A percentile compares a stretch with the other conserved stretches of the same genome.
Evolutionary conservation across 768 basidiomycete species (phyloP).

Genomic region (Pilatotrama ljubarskyi): DNA sequence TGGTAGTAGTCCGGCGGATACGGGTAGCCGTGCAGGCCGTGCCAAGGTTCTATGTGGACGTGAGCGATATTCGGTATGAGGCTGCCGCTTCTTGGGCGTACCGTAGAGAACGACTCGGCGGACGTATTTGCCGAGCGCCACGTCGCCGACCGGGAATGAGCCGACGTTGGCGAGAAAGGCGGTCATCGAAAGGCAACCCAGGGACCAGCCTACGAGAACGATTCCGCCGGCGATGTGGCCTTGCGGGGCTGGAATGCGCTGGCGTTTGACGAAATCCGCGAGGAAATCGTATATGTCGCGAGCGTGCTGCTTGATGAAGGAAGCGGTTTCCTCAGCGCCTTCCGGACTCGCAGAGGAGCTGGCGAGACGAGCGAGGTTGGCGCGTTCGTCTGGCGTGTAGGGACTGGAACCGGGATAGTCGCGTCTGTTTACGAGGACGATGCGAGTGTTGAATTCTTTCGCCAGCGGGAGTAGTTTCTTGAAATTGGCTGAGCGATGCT

Average conservation of each 20-base stretch:
- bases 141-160: not conserved
- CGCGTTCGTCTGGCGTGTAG: constrained; percentile 4
- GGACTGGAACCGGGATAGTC: constrained; percentile 28
- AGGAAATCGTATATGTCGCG: constrained; percentile 3
- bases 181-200: not conserved
- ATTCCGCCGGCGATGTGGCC: constrained; percentile 6
- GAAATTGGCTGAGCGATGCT: constrained; percentile 6
- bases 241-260: not conserved
- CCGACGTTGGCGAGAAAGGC: constrained; percentile 9
- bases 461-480: constrained; percentile 18
- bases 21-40: not conserved
- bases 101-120: constrained; percentile 5
- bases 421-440: constrained; percentile 28
- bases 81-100: not conserved
- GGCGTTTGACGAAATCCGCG: not conserved
- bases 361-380: not conserved
- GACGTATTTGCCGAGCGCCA: not conserved
- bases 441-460: constrained; percentile 18
- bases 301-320: not conserved
- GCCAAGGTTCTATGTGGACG: not conserved
- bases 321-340: not conserved
- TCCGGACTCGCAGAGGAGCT: not conserved
- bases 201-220: constrained; percentile 17
- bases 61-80: not conserved
- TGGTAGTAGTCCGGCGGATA: not conserved